Evolutionary conservation across 139 green algal species (phyloP).

Genomic region (Microglena sp.): DNA sequence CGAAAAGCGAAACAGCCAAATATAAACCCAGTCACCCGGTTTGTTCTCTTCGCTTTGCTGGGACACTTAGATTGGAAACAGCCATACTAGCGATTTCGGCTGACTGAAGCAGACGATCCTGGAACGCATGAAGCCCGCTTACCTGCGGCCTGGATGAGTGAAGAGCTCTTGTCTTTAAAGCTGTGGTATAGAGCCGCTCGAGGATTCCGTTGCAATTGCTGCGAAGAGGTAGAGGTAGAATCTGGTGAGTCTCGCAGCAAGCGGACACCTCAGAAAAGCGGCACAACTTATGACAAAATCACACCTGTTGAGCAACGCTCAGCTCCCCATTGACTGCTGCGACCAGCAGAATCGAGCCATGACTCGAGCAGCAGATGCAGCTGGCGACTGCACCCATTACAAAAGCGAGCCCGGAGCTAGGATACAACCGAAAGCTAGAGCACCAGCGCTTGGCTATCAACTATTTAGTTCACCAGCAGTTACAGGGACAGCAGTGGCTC

Average conservation of each 20-base stretch:
- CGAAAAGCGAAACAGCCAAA: not conserved
- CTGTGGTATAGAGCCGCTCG: slow-evolving; percentile 24
- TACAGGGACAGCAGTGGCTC: too few relatives aligned
- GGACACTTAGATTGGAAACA: too few relatives aligned
- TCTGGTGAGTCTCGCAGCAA: not conserved
- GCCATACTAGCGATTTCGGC: too few relatives aligned
- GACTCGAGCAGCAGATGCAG: slow-evolving; percentile 13
- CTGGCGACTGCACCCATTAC: too few relatives aligned
- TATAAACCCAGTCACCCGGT: not conserved
- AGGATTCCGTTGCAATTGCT: slow-evolving; percentile 23
- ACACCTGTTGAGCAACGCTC: slow-evolving; percentile 19
- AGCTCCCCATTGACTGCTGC: slow-evolving; percentile 29
- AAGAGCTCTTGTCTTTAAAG: slow-evolving; percentile 24
- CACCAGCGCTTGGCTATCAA: too few relatives aligned
- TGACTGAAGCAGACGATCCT: not conserved
- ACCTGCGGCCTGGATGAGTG: slow-evolving; percentile 31
- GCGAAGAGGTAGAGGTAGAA: not conserved
- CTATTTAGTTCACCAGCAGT: too few relatives aligned
- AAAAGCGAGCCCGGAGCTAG: too few relatives aligned
- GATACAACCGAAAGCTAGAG: too few relatives aligned
- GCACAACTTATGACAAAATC: not conserved
- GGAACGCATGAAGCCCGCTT: not conserved
- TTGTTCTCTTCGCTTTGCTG: too few relatives aligned
- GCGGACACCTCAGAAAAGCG: not conserved
- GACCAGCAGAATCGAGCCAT: slow-evolving; percentile 23